Evolutionary conservation across 169 alveolate genomes (phyloP), one percentile per base, ranked within the genome.

Genomic region (Condylostoma magnum): DNA sequence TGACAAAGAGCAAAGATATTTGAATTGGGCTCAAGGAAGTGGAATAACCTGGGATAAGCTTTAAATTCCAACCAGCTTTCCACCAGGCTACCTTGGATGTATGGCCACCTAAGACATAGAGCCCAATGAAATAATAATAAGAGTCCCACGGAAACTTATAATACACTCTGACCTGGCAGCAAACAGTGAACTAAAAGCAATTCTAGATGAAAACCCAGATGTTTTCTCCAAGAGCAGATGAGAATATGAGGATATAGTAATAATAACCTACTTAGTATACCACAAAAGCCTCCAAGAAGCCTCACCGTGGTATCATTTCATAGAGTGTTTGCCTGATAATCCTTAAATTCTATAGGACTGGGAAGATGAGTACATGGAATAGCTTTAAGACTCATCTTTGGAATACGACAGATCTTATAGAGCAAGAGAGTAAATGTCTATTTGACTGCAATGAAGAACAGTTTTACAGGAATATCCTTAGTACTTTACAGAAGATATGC

Each of bases 351-450:
- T 63, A 33, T 20, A 43, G 20, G 73, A 63, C 33, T 63, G 73
- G 41, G n/a, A 20, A n/a, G 60, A 6, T 1, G 34, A 22, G 25
- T 54, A 63, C n/a, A 8, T 63, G 15, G 1, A 3, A 37, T 37
- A 44, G 25, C 73, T 63, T 25, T 57, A 63, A 44, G 73, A 63
- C 58, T 81, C 44, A 70, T 51, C n/a, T 80, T 55, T 10, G 76
- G 46, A 28, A 68, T 63, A 15, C 93, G 83, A 69, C 84, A 63
- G n/a, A n/a, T n/a, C n/a, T n/a, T 18, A 85, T 22, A 4, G 79
- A 53, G 37, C 79, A 69, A 52, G 77, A 76, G 22, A 12, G 84
- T 25, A 37, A 51, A 52, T 33, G 73, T 43, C 73, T 15, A 3
- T 10, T n/a, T n/a, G 44, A 37, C 25, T 22, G 73, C 43, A 63